Base-by-base conservation (phyloP, 2,329 filamentous ascomycete genomes). In the Penicillium sp. region DNA sequence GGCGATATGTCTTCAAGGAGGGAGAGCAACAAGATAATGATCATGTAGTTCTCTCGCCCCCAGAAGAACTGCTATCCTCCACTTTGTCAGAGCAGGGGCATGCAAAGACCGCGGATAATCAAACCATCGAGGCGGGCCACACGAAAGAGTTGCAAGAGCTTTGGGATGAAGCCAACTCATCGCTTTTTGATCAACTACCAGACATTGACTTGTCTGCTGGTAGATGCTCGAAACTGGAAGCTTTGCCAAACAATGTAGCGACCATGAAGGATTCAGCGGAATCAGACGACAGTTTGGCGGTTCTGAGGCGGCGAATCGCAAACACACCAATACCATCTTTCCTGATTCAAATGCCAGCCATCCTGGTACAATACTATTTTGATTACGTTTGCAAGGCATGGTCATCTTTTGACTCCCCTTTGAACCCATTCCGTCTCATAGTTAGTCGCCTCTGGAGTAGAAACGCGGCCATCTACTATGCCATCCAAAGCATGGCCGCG, bases 401-500 rank as follows among this genome's bases (percentile, higher is more conserved):
- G 68, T 68, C 68, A 19, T 70, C 66, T 2, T 70, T 70, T 54
- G 66, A 70, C 60, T 68, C 65, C 8, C 68, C 68, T 12, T 59
- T 70, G 19, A 70, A 68, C 51, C 68, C 68, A 22, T 68, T 70
- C 8, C 60, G 68, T 28, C 50, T 59, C 1, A 68, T 70, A 37
- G 42, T 70, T 44, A 68, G 68, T 35, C 65, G 65, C 19, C 61
- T 70, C 10, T 70, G 68, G 68, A 70, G 68, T 56, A 60, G 59
- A 9, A 70, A 68, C 58, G 68, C 68, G 2, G 63, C 68, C 2
- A 67, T 70, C 17, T 70, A 70, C 51, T 70, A 68, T 58, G 64
- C 68, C n/a, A 68, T 70, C 9, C 68, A 70, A 53, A 70, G 68
- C n/a, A 70, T 70, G 68, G 67, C 68, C 4, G 68, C 68, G 6